phyloP scores from a whole-genome alignment of 2,329 filamentous ascomycete genomes.

The Colletotrichum brevisporum region DNA sequence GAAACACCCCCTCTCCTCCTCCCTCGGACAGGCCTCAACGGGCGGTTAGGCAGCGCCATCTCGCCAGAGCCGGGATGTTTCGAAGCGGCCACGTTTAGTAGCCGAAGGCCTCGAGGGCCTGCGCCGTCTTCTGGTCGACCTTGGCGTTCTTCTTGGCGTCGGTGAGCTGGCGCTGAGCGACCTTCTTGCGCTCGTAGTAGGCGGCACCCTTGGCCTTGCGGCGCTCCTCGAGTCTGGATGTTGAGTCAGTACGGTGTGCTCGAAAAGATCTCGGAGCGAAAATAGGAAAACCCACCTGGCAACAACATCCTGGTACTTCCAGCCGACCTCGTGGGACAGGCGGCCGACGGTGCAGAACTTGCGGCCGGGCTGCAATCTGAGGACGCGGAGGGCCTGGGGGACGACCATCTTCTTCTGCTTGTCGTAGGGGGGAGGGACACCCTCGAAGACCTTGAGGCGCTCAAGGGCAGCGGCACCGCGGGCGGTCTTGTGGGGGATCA shows the following conservation, averaged over 20 bases:
- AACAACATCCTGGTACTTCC: conserved; percentile 99
- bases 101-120: conserved; percentile 90
- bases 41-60: neutral
- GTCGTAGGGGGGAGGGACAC: conserved; percentile 98
- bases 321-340: conserved; percentile 98
- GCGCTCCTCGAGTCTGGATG: conserved; percentile 92
- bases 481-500: conserved; percentile 99
- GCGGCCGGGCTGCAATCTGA: conserved; percentile 97
- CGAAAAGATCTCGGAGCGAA: neutral
- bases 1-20: conserved; percentile 35
- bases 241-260: neutral
- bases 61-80: conserved; percentile 20
- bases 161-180: conserved; percentile 87
- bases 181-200: conserved; percentile 99
- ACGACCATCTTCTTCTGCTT: conserved; percentile 99
- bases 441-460: conserved; percentile 99
- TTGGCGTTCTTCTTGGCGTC: conserved; percentile 94
- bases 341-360: conserved; percentile 99
- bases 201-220: conserved; percentile 99
- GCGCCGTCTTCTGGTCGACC: conserved; percentile 87
- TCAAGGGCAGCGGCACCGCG: conserved; percentile 96
- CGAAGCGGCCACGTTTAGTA: conserved; percentile 74
- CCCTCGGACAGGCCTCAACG: conserved; percentile 8
- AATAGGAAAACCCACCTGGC: conserved; percentile 79
- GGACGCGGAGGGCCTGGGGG: conserved; percentile 95